Evolutionary conservation across 75 land plant species (phyloP).

Genomic region (Pseudotsuga menziesii): DNA sequence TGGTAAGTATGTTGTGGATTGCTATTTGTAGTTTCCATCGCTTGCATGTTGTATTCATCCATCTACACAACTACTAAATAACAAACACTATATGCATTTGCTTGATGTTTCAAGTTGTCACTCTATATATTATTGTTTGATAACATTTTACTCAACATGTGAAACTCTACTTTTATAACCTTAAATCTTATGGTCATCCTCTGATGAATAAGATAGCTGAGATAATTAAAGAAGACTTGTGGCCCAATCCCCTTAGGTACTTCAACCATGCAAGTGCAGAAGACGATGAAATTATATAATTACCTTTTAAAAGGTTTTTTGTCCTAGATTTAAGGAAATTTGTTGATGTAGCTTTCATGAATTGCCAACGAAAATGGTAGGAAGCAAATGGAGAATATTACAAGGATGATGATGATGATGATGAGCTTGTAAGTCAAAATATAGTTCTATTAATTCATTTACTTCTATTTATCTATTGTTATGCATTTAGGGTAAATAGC

Average conservation of each 20-base stretch:
- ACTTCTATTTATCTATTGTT: neutral
- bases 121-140: too few species aligned
- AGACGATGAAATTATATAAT: too few species aligned
- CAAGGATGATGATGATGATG: slow-evolving; percentile 39
- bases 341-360: neutral
- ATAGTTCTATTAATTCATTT: neutral
- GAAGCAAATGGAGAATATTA: slow-evolving; percentile 57
- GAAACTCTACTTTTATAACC: too few species aligned
- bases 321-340: neutral
- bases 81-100: too few species aligned
- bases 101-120: too few species aligned
- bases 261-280: slow-evolving; percentile 72
- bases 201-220: slow-evolving; percentile 66
- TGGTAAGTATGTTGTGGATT: too few species aligned
- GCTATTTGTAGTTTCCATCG: too few species aligned
- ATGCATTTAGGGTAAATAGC: neutral
- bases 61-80: too few species aligned
- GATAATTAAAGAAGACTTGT: slow-evolving; percentile 89
- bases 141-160: too few species aligned
- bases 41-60: too few species aligned
- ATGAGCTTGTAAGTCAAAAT: slow-evolving; percentile 12
- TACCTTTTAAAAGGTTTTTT: neutral
- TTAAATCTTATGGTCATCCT: neutral
- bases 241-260: slow-evolving; percentile 93
- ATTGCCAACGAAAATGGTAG: slow-evolving; percentile 19